A percentile compares a stretch with the other conserved stretches of the same genome.
Conservation (phyloP, 805 yeast species). For the Metschnikowia matae region DNA sequence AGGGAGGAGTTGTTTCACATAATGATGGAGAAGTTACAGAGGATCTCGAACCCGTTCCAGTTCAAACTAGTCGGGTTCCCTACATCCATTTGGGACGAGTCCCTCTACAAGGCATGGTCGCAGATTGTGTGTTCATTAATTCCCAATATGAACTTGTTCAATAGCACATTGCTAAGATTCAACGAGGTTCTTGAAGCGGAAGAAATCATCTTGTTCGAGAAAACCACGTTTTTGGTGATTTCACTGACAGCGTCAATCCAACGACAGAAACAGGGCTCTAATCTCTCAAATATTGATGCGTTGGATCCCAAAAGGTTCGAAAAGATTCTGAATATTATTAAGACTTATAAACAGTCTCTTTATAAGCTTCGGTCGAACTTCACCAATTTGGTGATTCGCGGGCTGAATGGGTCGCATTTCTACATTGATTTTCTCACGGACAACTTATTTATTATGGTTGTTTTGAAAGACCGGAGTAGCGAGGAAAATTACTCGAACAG, state of each 20-base stretch:
- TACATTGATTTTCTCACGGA: slow-evolving; percentile 55
- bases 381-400: slow-evolving; percentile 69
- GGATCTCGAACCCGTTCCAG: slow-evolving; percentile 60
- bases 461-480: slow-evolving; percentile 40
- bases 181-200: slow-evolving; percentile 75
- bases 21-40: slow-evolving; percentile 78
- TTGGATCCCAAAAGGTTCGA: slow-evolving; percentile 92
- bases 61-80: slow-evolving; percentile 82
- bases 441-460: slow-evolving; percentile 59
- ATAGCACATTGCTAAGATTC: slow-evolving; percentile 68
- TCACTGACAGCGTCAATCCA: slow-evolving; percentile 51
- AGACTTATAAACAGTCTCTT: slow-evolving; percentile 90
- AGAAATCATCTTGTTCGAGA: slow-evolving; percentile 88
- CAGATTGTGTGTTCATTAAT: slow-evolving; percentile 91
- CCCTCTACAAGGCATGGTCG: slow-evolving; percentile 95
- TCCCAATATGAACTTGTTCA: slow-evolving; percentile 82
- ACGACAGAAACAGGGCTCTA: slow-evolving; percentile 15
- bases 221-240: slow-evolving; percentile 83
- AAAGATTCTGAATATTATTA: slow-evolving; percentile 88
- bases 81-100: slow-evolving; percentile 96
- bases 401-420: slow-evolving; percentile 42
- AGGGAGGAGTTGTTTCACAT: slow-evolving; percentile 77
- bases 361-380: slow-evolving; percentile 83
- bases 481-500: slow-evolving; percentile 22
- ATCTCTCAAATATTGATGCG: slow-evolving; percentile 10